Base-by-base conservation (phyloP, 164 flowering plant species). In the Kalanchoe fedtschenkoi region DNA sequence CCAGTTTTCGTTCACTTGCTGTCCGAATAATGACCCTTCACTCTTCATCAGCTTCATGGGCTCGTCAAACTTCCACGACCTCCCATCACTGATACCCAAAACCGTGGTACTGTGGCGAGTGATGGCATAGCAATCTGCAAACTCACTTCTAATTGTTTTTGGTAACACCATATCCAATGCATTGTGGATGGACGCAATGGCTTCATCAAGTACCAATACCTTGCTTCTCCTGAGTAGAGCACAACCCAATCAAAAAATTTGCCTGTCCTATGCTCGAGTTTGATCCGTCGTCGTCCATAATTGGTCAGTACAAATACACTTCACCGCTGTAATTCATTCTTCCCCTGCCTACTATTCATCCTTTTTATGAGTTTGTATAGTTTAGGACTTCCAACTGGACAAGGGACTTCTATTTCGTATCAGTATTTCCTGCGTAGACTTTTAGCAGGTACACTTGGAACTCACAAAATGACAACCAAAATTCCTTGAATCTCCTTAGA, bases 1-100 rank as follows among this genome's bases (percentile, higher is more conserved):
- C 98, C 96, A 87, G 68, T 91, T 89, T 71, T 91, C 98, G 75
- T 79, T 85, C 15, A 89, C 95, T 19, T 87, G 89, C 71, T 82
- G 74, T 56, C 85, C 83, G 65, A 89, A 92, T 34, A 92, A 65
- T 6, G 98, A 92, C 2, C 70, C 88, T 61, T 86, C 88, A 15
- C 42, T 76, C 68, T 78, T 76, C 87, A 91, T 84, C 58, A 89
- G 67, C 70, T 76, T 78, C 80, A 65, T 68, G 63, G 97, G 97
- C 65, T 81, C 81, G 46, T 92, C 98, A 64, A 76, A 92, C 69
- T n/a, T 92, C 98, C 68, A 81, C 86, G 5, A 89, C 78, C 64
- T 35, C 79, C 85, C 85, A 59, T 81, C 83, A 9, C 83, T 79
- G 39, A 81, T 69, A 33, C 78, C 68, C 62, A 81, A 80, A 26